These are phyloP conservation scores for Hymenochaete sp. DNA, from an alignment of 1,284 basidiomycete genomes.

Conservation along the genomic window DNA sequence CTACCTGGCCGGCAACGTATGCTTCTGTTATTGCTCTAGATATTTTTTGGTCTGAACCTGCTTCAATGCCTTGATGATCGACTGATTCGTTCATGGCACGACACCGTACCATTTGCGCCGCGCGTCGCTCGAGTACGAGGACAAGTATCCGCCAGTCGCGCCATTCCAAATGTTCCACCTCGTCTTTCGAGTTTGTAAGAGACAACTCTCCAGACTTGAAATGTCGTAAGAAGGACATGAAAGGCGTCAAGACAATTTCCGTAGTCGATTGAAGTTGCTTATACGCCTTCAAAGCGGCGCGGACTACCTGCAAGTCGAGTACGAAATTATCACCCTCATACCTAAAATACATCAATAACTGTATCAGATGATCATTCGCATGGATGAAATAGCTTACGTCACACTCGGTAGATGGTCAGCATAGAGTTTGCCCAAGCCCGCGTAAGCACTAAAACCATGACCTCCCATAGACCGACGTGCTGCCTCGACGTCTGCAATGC, in stretches of 20 bases:
- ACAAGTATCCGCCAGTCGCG: constrained; percentile 33
- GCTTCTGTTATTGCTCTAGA: constrained; percentile 60
- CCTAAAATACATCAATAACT: constrained; percentile 26
- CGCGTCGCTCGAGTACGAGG: constrained; percentile 50
- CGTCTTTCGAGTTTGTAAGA: constrained; percentile 19
- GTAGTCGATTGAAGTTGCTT: constrained; percentile 14
- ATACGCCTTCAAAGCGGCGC: constrained; percentile 58
- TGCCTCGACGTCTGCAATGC: constrained; percentile 55
- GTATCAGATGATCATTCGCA: constrained; percentile 4
- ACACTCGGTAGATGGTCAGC: constrained; percentile 56
- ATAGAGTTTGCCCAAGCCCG: constrained; percentile 58
- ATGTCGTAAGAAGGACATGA: constrained; percentile 45
- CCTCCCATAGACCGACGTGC: constrained; percentile 69
- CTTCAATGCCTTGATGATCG: too few species aligned
- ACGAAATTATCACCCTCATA: constrained; percentile 77
- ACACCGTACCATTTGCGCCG: constrained; percentile 36
- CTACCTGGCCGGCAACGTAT: constrained; percentile 49
- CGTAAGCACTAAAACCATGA: constrained; percentile 66
- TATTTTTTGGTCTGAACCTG: constrained; percentile 39
- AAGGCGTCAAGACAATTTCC: constrained; percentile 33
- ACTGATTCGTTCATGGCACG: too few species aligned
- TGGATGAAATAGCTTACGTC: constrained; percentile 37
- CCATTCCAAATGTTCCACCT: constrained; percentile 26
- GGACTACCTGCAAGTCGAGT: constrained; percentile 63
- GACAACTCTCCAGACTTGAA: too few species aligned